phyloP scores from a whole-genome alignment of 805 yeast species.

The Ogataea methanolica region DNA sequence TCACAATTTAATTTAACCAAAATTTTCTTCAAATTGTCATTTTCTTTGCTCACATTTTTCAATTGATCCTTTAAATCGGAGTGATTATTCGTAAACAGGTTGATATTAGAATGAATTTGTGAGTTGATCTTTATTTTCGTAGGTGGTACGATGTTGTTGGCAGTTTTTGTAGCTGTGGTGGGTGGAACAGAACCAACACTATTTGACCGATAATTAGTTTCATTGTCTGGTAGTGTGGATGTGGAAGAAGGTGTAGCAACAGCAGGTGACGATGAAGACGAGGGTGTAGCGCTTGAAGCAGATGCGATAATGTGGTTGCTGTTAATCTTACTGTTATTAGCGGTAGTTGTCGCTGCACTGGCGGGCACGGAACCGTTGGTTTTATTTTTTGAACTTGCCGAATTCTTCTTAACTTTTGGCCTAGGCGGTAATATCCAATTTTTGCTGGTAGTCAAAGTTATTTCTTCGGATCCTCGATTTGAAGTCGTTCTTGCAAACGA shows the following conservation, averaged over 20 bases:
- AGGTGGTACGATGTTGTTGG: not conserved
- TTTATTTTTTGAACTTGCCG: not conserved
- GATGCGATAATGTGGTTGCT: too few species aligned
- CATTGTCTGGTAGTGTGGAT: not conserved
- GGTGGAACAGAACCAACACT: not conserved
- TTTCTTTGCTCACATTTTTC: slow-evolving; percentile 39
- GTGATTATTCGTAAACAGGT: slow-evolving; percentile 27
- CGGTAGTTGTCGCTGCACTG: not conserved
- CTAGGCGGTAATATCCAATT: slow-evolving; percentile 56
- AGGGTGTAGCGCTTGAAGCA: too few species aligned
- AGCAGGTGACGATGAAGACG: too few species aligned
- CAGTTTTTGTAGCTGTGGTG: not conserved
- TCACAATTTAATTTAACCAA: slow-evolving; percentile 36
- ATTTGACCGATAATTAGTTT: not conserved
- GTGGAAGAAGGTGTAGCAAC: too few species aligned
- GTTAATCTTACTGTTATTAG: not conserved
- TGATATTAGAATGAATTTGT: slow-evolving; percentile 33
- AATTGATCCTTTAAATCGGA: slow-evolving; percentile 33
- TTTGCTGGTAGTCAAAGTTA: slow-evolving; percentile 32
- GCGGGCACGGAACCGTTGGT: not conserved
- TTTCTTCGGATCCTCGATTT: slow-evolving; percentile 23
- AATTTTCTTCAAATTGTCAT: slow-evolving; percentile 38
- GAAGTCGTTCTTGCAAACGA: slow-evolving; percentile 13
- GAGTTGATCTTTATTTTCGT: slow-evolving; percentile 26
- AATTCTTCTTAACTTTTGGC: slow-evolving; percentile 33